A percentile compares a stretch with the other conserved stretches of the same genome.
Evolutionary conservation across 2,329 filamentous ascomycete species (phyloP).

Genomic region (Cordyceps pruinosa): DNA sequence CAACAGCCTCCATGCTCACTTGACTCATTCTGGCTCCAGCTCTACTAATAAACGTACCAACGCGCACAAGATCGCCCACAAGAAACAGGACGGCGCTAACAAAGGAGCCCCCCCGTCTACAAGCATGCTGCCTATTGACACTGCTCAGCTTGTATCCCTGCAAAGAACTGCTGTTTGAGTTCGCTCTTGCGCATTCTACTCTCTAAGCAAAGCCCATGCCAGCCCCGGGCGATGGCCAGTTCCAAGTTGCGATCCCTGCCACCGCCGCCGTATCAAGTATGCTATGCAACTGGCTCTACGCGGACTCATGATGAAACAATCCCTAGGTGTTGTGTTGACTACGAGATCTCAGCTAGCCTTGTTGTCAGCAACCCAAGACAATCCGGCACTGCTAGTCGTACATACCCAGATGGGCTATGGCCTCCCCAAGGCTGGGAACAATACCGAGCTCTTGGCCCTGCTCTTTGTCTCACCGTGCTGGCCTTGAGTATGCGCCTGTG

Average conservation of each 20-base stretch:
- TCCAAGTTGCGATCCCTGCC: background rate
- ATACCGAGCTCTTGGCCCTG: background rate
- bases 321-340: background rate
- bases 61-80: background rate
- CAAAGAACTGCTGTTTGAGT: background rate
- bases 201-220: too few relatives aligned
- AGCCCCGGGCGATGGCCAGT: background rate
- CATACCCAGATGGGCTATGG: background rate
- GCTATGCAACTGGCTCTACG: background rate
- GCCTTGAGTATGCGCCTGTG: background rate
- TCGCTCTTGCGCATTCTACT: background rate
- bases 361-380: background rate
- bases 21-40: background rate
- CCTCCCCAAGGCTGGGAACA: background rate
- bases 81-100: too few relatives aligned
- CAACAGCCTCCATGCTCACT: background rate
- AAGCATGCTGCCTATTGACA: background rate
- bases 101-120: background rate
- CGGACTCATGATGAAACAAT: background rate
- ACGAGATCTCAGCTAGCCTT: background rate
- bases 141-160: conserved; percentile 1
- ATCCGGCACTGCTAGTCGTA: background rate
- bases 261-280: background rate
- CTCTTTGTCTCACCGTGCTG: background rate
- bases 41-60: background rate